Evolutionary conservation across 768 basidiomycete species (phyloP).

Genomic region (Boletus rubroflammeus): DNA sequence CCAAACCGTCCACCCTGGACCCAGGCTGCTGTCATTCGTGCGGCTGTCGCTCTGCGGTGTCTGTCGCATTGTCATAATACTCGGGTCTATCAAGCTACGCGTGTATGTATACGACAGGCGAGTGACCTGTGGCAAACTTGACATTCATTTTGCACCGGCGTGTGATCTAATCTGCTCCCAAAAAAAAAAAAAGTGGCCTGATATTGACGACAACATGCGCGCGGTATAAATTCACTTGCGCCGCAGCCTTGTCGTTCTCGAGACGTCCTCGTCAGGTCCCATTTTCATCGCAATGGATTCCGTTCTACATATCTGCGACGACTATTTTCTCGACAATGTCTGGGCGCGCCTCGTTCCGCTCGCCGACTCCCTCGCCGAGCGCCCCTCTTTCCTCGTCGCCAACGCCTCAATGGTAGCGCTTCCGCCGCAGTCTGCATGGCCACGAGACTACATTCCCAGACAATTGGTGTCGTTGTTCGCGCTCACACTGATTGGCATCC

Average conservation of each 20-base stretch:
- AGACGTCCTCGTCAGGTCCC: background rate
- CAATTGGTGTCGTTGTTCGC: conserved; percentile 68
- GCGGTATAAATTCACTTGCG: conserved; percentile 15
- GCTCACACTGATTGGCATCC: conserved; percentile 78
- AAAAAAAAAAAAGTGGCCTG: conserved; percentile 34
- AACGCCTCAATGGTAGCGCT: conserved; percentile 41
- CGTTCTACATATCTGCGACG: conserved; percentile 69
- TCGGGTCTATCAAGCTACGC: too few species aligned
- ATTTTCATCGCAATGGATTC: conserved; percentile 64
- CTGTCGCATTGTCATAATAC: too few species aligned
- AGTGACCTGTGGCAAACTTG: too few species aligned
- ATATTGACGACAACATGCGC: conserved; percentile 13
- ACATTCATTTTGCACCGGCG: too few species aligned
- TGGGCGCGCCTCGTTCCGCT: conserved; percentile 75
- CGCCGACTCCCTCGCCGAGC: conserved; percentile 38
- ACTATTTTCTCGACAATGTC: conserved; percentile 69
- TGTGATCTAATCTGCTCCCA: conserved; percentile 10
- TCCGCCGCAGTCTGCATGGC: conserved; percentile 66
- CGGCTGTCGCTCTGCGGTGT: too few species aligned
- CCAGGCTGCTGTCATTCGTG: too few species aligned
- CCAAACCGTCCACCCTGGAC: too few species aligned
- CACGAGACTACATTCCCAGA: conserved; percentile 76
- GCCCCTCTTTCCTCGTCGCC: conserved; percentile 18
- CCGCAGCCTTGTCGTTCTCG: too few species aligned
- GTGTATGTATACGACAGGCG: too few species aligned